Evolutionary conservation across 1,139 yeast species (phyloP), one percentile per base, ranked within the genome.

Genomic region (Candida sp.): DNA sequence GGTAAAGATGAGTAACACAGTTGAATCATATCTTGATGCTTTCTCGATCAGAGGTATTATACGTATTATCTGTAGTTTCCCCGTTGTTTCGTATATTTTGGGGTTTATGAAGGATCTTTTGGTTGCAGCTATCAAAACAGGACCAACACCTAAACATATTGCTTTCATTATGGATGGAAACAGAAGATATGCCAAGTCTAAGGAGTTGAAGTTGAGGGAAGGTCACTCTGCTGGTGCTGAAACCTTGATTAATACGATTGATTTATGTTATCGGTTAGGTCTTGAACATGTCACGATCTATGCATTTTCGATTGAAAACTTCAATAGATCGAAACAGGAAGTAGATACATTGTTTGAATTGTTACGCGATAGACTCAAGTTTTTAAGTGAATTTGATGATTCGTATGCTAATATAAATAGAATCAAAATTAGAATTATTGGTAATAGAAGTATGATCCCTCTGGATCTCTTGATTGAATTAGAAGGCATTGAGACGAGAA

Each of bases 141-240:
- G 82, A 0, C 82, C 81, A 1, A 53, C 77, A 35, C 84, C 84
- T 1, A 60, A 59, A 48, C 99, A 93, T 68, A 79, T 93, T 39
- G 99, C 96, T 1, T 82, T 93, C 54, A 88, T 93, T 46, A 95
- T 95, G 99, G 99, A 93, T 63, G 99, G 99, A 5, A 95, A 93
- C 65, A 71, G 99, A 53, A 74, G 99, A 43, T 95, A 74, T 62
- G 99, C 99, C 5, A 77, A 79, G 45, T 72, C 68, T 47, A 80
- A 78, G 46, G 80, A 87, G 48, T 79, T 88, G 42, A 96, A 89
- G 56, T 65, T 87, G 25, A 84, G 84, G 53, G 97, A 89, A 56
- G 99, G 99, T 19, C 99, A 93, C 60, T 84, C 80, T 56, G 82
- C 90, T 22, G 99, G 99, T 2, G 93, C 90, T 61, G 91, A 87